phyloP scores from a whole-genome alignment of 2,329 filamentous ascomycete species.

The Fusarium nelsonii region DNA sequence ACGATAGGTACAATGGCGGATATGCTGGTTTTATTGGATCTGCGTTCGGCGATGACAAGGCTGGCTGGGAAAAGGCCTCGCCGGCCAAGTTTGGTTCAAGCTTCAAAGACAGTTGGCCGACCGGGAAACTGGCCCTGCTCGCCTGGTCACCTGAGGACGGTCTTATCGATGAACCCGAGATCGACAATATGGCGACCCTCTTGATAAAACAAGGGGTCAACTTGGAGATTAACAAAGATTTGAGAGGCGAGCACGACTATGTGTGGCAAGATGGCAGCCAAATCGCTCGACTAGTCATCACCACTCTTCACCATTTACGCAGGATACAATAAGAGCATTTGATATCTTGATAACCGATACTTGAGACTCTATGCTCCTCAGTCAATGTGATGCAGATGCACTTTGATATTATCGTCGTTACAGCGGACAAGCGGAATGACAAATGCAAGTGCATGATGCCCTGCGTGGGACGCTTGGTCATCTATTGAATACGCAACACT shows the following conservation, averaged over 20 bases:
- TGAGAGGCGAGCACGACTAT: slow-evolving; percentile 72
- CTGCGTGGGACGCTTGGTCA: too few relatives aligned
- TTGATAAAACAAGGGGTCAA: slow-evolving; percentile 57
- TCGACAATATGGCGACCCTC: slow-evolving; percentile 65
- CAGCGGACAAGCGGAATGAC: too few relatives aligned
- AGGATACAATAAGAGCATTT: slow-evolving; percentile 4
- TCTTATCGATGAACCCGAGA: slow-evolving; percentile 68
- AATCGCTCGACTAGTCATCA: slow-evolving; percentile 62
- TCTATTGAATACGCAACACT: too few relatives aligned
- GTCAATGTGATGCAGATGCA: too few relatives aligned
- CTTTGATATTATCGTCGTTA: too few relatives aligned
- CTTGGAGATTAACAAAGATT: slow-evolving; percentile 54
- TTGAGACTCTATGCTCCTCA: too few relatives aligned
- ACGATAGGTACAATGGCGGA: slow-evolving; percentile 57
- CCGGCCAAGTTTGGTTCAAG: slow-evolving; percentile 61
- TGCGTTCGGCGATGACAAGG: slow-evolving; percentile 69
- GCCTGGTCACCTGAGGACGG: slow-evolving; percentile 62
- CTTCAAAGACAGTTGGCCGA: slow-evolving; percentile 58
- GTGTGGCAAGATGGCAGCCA: slow-evolving; percentile 72
- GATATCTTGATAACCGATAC: not conserved
- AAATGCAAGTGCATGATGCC: too few relatives aligned
- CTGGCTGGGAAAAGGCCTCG: slow-evolving; percentile 66
- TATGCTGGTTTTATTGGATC: slow-evolving; percentile 70
- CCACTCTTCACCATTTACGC: slow-evolving; percentile 44
- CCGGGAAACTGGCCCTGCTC: slow-evolving; percentile 54